Evolutionary conservation across 495 filamentous ascomycete genomes (phyloP), one percentile per base, ranked within the genome.

Genomic region (Tuber magnatum): DNA sequence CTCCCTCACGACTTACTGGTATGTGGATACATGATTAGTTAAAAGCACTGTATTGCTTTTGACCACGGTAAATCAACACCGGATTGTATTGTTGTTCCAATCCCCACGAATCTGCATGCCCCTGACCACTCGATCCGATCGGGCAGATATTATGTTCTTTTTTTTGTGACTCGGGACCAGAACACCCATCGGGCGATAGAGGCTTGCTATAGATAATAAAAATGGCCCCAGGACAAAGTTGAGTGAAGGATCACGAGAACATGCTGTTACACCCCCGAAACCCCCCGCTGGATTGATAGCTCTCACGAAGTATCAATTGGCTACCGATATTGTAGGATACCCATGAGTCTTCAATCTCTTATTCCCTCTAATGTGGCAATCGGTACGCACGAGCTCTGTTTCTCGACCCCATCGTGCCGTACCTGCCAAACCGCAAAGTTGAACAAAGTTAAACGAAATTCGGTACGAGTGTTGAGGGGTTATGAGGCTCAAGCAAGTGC

Each of bases 61-160:
- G n/a, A 61, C n/a, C 51, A 61, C 12, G 32, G 32, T 61, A 32
- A 32, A 32, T 61, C 51, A 51, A 51, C 22, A 14, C n/a, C 51
- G 51, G 51, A 32, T 32, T 61, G 51, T 32, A 32, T 10, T 61
- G 51, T 61, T 61, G 51, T 61, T 10, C 51, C n/a, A n/a, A 61
- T 61, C 51, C 14, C 28, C 51, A 61, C n/a, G 5, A 61, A 61
- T 61, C n/a, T 61, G n/a, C 51, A 32, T 61, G n/a, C n/a, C 51
- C 51, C 51, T 61, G 51, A 61, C 51, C 51, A 61, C 28, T 61
- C 51, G 51, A 61, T 61, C 28, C 51, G 51, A 61, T 61, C 51
- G 51, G 51, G 51, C 28, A 16, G n/a, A 61, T 61, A 61, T 32
- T n/a, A n/a, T n/a, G n/a, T n/a, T n/a, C 2, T 46, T 46, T 56